Conservation (phyloP, 1,139 yeast species). For the Pneumocystis sp. region DNA sequence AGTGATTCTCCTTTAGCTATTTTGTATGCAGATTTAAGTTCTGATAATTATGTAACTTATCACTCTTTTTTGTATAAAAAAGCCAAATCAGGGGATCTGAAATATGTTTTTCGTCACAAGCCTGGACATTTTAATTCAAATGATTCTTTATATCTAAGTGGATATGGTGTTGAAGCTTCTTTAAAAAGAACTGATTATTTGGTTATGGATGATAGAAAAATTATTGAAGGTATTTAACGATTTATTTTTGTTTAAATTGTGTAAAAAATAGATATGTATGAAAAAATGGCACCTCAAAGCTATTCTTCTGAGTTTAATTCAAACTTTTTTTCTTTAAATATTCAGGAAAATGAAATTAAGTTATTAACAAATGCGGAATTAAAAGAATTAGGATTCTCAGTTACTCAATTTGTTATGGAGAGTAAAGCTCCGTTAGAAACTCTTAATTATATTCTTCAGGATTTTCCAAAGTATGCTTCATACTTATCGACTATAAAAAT, state of each 20-base stretch:
- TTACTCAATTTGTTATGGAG: slow-evolving; percentile 10
- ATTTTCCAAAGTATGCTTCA: slow-evolving; percentile 14
- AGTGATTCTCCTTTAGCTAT: slow-evolving; percentile 28
- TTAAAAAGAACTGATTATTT: slow-evolving; percentile 50
- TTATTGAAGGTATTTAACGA: slow-evolving; percentile 14
- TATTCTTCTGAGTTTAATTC: neutral
- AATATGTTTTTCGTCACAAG: slow-evolving; percentile 63
- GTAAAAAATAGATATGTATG: slow-evolving; percentile 12
- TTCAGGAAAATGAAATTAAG: slow-evolving; percentile 7
- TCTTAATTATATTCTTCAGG: slow-evolving; percentile 6
- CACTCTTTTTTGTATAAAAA: slow-evolving; percentile 45
- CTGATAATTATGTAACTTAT: slow-evolving; percentile 38
- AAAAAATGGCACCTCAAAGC: slow-evolving; percentile 1
- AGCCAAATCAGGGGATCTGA: slow-evolving; percentile 49
- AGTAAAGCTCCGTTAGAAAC: slow-evolving; percentile 6
- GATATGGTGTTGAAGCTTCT: slow-evolving; percentile 53
- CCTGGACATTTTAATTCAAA: slow-evolving; percentile 21
- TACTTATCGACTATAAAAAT: slow-evolving; percentile 5
- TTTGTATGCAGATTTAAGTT: slow-evolving; percentile 37
- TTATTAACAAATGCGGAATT: slow-evolving; percentile 11
- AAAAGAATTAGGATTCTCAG: slow-evolving; percentile 7
- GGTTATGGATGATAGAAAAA: slow-evolving; percentile 45
- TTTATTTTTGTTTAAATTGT: slow-evolving; percentile 8
- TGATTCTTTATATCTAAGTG: slow-evolving; percentile 33
- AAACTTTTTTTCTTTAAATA: slow-evolving; percentile 4